Conservation (phyloP, 352 stramenopile genomes). For the Pythium phragmitis region DNA sequence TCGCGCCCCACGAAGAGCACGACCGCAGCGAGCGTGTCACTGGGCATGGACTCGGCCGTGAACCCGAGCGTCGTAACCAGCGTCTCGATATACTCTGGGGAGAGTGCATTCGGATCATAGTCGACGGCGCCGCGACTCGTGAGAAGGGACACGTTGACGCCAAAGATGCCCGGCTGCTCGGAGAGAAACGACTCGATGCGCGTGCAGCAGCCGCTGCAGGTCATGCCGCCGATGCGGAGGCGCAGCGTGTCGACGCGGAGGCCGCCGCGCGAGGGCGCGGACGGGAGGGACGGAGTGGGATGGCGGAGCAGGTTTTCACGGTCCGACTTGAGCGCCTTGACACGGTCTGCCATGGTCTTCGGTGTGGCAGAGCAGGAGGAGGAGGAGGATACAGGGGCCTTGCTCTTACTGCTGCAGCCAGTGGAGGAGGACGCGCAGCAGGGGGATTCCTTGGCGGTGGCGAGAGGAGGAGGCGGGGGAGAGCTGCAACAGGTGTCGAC, state of each 20-base stretch:
- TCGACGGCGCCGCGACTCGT: slow-evolving; percentile 54
- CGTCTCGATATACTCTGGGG: slow-evolving; percentile 60
- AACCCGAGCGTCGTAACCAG: slow-evolving; percentile 73
- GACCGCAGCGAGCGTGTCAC: slow-evolving; percentile 50
- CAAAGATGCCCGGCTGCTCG: slow-evolving; percentile 48
- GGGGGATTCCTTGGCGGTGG: neutral
- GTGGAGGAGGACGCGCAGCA: slow-evolving; percentile 12
- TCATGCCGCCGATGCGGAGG: slow-evolving; percentile 80
- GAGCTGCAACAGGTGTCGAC: slow-evolving; percentile 3
- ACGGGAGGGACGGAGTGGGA: too few species aligned
- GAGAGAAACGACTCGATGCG: slow-evolving; percentile 77
- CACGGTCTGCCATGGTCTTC: slow-evolving; percentile 12
- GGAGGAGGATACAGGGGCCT: neutral
- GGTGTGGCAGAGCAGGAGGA: neutral
- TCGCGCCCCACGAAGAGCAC: slow-evolving; percentile 49
- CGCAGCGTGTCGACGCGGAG: slow-evolving; percentile 35
- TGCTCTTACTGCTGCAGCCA: neutral
- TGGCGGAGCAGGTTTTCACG: slow-evolving; percentile 26
- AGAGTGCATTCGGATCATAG: slow-evolving; percentile 43
- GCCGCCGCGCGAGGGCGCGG: slow-evolving; percentile 27
- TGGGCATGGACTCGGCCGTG: slow-evolving; percentile 48
- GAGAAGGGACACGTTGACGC: slow-evolving; percentile 66
- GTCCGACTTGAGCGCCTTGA: slow-evolving; percentile 45
- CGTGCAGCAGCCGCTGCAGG: slow-evolving; percentile 84
- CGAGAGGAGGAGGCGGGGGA: neutral